Evolutionary conservation across 306 rosid species (phyloP), one percentile per base, ranked within the genome.

Genomic region (Cucurbita maxima): DNA sequence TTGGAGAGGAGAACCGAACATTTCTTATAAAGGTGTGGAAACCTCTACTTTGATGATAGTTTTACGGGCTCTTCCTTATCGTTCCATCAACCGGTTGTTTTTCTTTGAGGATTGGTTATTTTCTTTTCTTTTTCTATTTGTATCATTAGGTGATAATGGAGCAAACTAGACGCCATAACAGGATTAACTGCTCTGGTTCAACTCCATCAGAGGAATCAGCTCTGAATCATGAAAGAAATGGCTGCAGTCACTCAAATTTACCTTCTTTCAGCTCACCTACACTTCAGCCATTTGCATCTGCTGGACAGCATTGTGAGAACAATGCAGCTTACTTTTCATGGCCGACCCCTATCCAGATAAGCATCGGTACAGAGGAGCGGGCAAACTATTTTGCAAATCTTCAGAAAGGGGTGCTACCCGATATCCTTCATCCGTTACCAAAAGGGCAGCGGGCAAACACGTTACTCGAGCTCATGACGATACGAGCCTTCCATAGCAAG

Each of bases 401-500:
- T 40, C 99, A 94, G 76, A 94, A 94, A 74, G 99, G 96, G 69
- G 91, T 94, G 60, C 89, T 91, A 55, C 99, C 97, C 51, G 97
- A 82, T 77, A 88, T 78, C 58, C 99, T 88, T 88, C 92, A 89
- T 55, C 91, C 78, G 48, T 58, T 85, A 81, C 99, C 97, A 8
- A 89, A 94, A 77, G 99, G 99, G 37, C 99, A 94, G 84, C 97
- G 90, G 72, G 99, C 99, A 3, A 89, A 86, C 73, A 86, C 99
- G 41, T 89, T 94, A 85, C 97, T 94, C 58, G 99, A 94, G 79
- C 92, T 91, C 80, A 89, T 91, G 99, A 94, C 99, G 40, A 91
- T 94, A 74, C 85, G 99, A 81, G 99, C 99, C 57, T 94, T 94
- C 83, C 99, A 94, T 73, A 94, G 99, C 96, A 94, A 94, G 91